Base-by-base conservation (phyloP, 768 basidiomycete genomes). In the Hericium alpestre region DNA sequence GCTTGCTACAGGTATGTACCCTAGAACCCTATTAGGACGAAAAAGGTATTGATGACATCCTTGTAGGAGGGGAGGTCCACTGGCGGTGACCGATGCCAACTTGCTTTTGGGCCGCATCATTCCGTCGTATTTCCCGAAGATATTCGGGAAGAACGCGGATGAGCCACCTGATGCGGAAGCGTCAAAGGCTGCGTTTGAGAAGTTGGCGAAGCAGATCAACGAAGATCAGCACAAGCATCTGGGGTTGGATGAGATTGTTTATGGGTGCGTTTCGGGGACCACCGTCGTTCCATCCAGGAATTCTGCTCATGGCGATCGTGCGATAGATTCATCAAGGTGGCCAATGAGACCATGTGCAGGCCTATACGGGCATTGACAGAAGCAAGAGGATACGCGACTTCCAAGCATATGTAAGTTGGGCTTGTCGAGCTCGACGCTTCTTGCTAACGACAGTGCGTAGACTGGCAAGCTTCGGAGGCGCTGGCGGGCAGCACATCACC, bases 311-410 rank as follows among this genome's bases (percentile, higher is more conserved):
- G 49, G 13, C 20, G 23, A 38, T 41, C 55, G 58, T 23, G 16
- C 46, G 4, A n/a, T 51, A 91, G 93, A 4, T 96, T 93, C 70
- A 87, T 97, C 72, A 91, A 93, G 65, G 93, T 95, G 10, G 93
- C 93, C 9, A 96, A 96, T 63, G 94, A 97, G 73, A 93, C 91
- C 0, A 97, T 97, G 93, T 88, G 86, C 61, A 75, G 94, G 50
- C 94, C 94, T 8, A 95, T 97, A 56, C 83, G 94, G 2, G 84
- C 91, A 1, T 69, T 95, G 61, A 96, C 93, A 0, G 93, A 96
- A 69, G 90, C 92, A 1, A 76, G 89, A 47, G 93, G 93, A 23
- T 81, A 90, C 69, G 86, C 90, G 2, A 88, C 88, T 0, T 78
- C 82, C 1, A 84, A 83, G 62, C 93, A 96, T 65, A 72, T 79